Percentiles rank a stretch among this genome's conserved stretches.
Conservation (phyloP, 2,329 filamentous ascomycete species). For the Trichoderma citrinoviride region DNA sequence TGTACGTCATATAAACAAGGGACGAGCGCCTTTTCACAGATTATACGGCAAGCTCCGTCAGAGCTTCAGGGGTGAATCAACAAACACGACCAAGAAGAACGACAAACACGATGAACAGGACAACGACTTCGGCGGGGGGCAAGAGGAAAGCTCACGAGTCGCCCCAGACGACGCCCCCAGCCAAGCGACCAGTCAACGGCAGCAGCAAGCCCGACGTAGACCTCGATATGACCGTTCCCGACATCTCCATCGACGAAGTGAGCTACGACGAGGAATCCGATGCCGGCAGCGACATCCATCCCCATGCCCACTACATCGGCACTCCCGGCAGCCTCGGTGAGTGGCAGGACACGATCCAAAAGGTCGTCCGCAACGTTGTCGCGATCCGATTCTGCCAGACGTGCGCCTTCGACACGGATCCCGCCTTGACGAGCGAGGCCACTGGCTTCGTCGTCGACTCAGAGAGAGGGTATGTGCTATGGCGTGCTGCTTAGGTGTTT, state of each 20-base stretch:
- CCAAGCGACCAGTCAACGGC: conserved; percentile 44
- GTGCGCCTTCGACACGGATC: conserved; percentile 95
- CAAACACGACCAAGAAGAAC: neutral
- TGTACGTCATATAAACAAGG: neutral
- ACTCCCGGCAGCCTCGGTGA: conserved; percentile 52
- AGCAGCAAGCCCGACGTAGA: conserved; percentile 40
- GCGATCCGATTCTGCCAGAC: conserved; percentile 99
- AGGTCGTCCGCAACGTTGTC: conserved; percentile 90
- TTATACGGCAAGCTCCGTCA: conserved; percentile 1
- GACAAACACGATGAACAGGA: conserved; percentile 42
- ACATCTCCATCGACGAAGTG: conserved; percentile 35
- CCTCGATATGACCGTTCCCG: conserved; percentile 49
- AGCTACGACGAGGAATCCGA: conserved; percentile 43
- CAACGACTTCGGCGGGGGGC: conserved; percentile 41
- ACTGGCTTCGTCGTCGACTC: conserved; percentile 98
- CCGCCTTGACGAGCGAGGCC: conserved; percentile 88
- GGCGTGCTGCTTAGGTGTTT: conserved; percentile 22
- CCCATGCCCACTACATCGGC: conserved; percentile 37
- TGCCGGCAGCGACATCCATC: conserved; percentile 39
- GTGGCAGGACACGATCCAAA: conserved; percentile 95
- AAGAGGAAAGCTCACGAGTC: conserved; percentile 54
- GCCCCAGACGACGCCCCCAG: conserved; percentile 36
- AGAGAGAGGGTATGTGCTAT: conserved; percentile 65
- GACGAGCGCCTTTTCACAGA: neutral
- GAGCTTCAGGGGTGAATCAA: neutral